phyloP scores from a whole-genome alignment of 2,329 filamentous ascomycete species.

The Chrysoporthe puriensis region DNA sequence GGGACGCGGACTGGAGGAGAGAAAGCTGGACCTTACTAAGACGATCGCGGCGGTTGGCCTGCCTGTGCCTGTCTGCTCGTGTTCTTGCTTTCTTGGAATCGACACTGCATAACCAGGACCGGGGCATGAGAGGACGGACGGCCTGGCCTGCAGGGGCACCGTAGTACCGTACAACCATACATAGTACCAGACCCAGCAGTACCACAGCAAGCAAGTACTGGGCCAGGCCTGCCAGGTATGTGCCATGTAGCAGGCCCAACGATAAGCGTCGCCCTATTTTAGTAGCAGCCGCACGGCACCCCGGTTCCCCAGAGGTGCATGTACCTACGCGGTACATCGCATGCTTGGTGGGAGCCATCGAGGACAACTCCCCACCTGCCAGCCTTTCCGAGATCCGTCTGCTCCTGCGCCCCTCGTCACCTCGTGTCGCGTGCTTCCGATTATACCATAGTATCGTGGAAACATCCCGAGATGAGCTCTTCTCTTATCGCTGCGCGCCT shows the following conservation, averaged over 20 bases:
- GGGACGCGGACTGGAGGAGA: background rate
- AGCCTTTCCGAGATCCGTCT: background rate
- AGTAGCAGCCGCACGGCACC: too few species aligned
- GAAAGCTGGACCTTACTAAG: background rate
- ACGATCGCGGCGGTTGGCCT: background rate
- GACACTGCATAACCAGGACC: background rate
- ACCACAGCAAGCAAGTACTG: too few species aligned
- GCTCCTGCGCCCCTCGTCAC: background rate
- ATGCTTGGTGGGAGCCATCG: background rate
- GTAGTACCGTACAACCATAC: background rate
- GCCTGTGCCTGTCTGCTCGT: background rate
- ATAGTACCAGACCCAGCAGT: background rate
- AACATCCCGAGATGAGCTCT: background rate
- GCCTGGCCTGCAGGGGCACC: background rate
- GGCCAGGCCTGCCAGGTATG: too few species aligned
- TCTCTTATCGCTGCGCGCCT: background rate
- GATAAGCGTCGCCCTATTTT: too few species aligned
- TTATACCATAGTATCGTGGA: background rate
- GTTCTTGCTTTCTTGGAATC: slow-evolving; percentile 1
- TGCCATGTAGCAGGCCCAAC: too few species aligned
- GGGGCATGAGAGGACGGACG: background rate
- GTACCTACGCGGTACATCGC: too few species aligned
- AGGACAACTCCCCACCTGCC: too few species aligned
- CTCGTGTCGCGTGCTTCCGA: slow-evolving; percentile 5
- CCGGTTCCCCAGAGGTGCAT: too few species aligned